Conservation (phyloP, 23 red algal genomes). For the Gracilaria gracilis region DNA sequence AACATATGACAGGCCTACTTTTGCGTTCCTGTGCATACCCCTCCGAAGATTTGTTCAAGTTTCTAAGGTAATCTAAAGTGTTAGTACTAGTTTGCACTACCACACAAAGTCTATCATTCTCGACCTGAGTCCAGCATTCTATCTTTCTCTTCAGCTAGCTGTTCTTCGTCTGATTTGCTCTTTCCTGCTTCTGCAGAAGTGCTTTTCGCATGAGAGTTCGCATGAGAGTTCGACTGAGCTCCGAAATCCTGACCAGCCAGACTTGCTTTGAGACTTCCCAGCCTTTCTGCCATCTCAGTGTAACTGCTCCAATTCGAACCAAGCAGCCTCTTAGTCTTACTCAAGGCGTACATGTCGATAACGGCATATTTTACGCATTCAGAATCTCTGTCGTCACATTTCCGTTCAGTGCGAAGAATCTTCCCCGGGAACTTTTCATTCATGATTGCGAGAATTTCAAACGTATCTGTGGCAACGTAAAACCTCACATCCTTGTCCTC, state of each 20-base stretch:
- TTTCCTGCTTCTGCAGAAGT: neutral
- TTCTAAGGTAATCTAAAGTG: neutral
- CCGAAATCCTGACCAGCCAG: slow-evolving; percentile 85
- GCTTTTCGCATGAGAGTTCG: neutral
- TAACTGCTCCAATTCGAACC: slow-evolving; percentile 89
- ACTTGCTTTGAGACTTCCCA: slow-evolving; percentile 74
- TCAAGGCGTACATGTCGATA: slow-evolving; percentile 77
- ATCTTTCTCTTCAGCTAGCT: slow-evolving; percentile 21
- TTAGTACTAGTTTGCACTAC: slow-evolving; percentile 13
- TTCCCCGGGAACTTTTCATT: slow-evolving; percentile 59
- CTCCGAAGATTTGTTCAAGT: neutral
- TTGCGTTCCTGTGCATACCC: neutral
- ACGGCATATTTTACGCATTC: slow-evolving; percentile 83
- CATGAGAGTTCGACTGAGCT: neutral
- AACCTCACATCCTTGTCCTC: slow-evolving; percentile 67
- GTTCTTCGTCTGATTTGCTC: slow-evolving; percentile 18
- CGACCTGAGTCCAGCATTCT: slow-evolving; percentile 9
- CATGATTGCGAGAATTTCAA: slow-evolving; percentile 55
- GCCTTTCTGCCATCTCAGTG: slow-evolving; percentile 81
- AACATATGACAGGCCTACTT: neutral
- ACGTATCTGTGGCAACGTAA: slow-evolving; percentile 80
- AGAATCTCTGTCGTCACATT: slow-evolving; percentile 74
- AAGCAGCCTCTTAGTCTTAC: slow-evolving; percentile 57
- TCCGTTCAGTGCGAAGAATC: slow-evolving; percentile 66
- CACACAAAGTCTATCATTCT: slow-evolving; percentile 10